These are phyloP conservation scores for Diaporthe citrichinensis DNA, from an alignment of 2,329 filamentous ascomycete genomes.

Conservation along the genomic window DNA sequence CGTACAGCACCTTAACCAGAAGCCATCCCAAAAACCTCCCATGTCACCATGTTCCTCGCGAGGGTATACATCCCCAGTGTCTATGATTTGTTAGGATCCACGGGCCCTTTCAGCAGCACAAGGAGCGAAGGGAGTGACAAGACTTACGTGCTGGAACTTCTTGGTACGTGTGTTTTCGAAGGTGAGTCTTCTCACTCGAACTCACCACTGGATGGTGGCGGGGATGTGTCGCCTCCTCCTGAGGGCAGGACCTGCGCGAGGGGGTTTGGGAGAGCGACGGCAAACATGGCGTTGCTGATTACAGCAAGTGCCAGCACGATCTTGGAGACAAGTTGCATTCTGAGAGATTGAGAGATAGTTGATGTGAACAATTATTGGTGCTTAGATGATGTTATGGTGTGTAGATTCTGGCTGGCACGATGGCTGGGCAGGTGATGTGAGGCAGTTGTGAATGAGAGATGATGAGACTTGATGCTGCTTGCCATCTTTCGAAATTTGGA, in stretches of 20 bases:
- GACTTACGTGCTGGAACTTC: background rate
- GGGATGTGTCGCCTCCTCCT: too few species aligned
- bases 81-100: background rate
- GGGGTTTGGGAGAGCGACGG: constrained; percentile 1
- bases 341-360: background rate
- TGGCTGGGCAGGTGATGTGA: background rate
- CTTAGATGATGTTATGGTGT: background rate
- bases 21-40: background rate
- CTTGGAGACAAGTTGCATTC: constrained; percentile 9
- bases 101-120: background rate
- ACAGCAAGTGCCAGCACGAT: constrained; percentile 11
- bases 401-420: background rate
- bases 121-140: too few species aligned
- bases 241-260: background rate
- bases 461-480: background rate
- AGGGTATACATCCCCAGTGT: background rate
- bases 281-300: background rate
- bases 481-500: too few species aligned
- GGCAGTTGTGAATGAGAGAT: background rate
- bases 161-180: background rate
- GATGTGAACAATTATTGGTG: too few species aligned
- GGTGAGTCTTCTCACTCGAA: background rate
- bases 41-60: too few species aligned
- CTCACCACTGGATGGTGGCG: too few species aligned
- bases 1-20: background rate